Base-by-base conservation (phyloP, 2,329 filamentous ascomycete genomes). In the Sporothrix schenckii region DNA sequence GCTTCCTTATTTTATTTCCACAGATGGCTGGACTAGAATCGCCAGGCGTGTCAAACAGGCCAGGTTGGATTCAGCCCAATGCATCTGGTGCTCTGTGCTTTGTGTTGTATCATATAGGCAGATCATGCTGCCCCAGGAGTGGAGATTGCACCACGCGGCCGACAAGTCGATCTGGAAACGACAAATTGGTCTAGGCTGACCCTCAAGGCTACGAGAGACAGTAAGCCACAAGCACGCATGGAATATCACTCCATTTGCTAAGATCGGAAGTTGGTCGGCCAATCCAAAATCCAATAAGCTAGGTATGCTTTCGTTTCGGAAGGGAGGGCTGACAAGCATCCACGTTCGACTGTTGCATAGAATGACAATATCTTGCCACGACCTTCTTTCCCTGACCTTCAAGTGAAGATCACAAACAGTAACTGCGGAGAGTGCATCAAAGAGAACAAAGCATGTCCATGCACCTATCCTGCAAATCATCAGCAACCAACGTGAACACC, bases 401-500 rank as follows among this genome's bases (percentile, higher is more conserved):
- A 21, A 24, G 24, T 24, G 24, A 24, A 2, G 24, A 24, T 24
- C 2, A 47, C 10, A 44, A 41, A 44, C 24, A 44, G 3, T 21
- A 11, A 4, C 39, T 47, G 58, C n/a, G 58, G 21, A 47, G 39
- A 27, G 39, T 27, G n/a, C n/a, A 41, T 21, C 39, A 47, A 27
- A 44, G 27, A 41, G 21, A 14, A 5, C 21, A 44, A 44, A 24
- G 58, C 11, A 39, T 27, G 47, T 63, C 39, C 39, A 47, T 63
- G 39, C 58, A 63, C 58, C 58, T 41, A n/a, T 63, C 39, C 39
- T 63, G 41, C 58, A 60, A 21, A 60, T 60, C 56, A 60, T 41
- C 19, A n/a, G 24, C 30, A 21, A 5, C 19, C 19, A 41, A 41
- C 52, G n/a, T n/a, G 30, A 11, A 30, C 24, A 34, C 4, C 34